Conservation (phyloP, 805 yeast species). For the Phaffomyces antillensis region DNA sequence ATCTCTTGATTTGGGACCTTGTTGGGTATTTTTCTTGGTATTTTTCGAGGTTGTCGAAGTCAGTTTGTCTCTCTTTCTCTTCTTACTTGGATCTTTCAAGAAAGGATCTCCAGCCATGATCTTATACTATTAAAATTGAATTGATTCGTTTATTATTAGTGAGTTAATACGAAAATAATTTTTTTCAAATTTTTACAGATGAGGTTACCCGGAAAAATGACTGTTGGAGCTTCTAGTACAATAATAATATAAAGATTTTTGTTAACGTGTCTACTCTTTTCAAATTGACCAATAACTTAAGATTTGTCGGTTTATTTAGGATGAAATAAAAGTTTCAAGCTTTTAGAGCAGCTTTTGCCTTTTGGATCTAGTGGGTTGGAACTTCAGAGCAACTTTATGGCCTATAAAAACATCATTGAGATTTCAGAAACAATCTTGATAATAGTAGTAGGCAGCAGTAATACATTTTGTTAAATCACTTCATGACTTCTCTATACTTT, state of each 20-base stretch:
- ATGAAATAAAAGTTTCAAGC: too few species aligned
- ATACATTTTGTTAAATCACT: background rate
- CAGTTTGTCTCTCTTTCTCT: conserved; percentile 20
- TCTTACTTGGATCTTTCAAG: conserved; percentile 52
- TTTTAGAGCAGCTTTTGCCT: too few species aligned
- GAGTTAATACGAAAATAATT: background rate
- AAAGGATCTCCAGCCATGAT: conserved; percentile 54
- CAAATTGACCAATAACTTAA: too few species aligned
- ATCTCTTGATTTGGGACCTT: background rate
- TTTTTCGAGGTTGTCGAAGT: conserved; percentile 12
- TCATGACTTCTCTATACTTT: conserved; percentile 3
- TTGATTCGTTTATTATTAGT: background rate
- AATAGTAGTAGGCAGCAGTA: background rate
- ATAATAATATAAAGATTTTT: too few species aligned
- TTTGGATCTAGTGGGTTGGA: too few species aligned
- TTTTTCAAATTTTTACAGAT: conserved; percentile 6
- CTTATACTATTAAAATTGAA: background rate
- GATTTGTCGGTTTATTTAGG: too few species aligned
- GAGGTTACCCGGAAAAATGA: conserved; percentile 13
- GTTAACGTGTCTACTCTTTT: too few species aligned
- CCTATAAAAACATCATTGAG: too few species aligned
- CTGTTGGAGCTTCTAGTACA: background rate
- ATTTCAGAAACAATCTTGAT: too few species aligned
- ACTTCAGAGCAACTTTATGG: too few species aligned
- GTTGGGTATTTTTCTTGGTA: conserved; percentile 5